Evolutionary conservation across 2,329 filamentous ascomycete genomes (phyloP), one percentile per base, ranked within the genome.

Genomic region (Nothopassalora personata): DNA sequence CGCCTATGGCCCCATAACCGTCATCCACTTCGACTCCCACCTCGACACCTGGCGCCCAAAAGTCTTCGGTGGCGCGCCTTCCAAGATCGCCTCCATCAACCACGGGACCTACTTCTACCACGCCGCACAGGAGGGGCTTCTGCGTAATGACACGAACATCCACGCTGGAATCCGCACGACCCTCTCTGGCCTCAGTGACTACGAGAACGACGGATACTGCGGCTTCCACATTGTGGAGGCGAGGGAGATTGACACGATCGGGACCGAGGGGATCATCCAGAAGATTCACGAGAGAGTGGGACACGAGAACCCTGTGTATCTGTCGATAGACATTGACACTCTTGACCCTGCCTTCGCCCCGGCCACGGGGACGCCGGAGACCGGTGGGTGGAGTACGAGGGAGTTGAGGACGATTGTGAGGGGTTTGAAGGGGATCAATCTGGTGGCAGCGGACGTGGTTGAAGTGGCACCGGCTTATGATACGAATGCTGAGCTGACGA

Each of bases 41-140:
- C 47, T 62, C 4, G 81, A 82, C 63, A 81, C 81, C 68, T 90
- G 89, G 89, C 85, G 83, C 59, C 91, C 90, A 47, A 93, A 93
- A 72, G 90, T 94, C 28, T 95, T 95, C 67, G 90, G 91, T 55
- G 90, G 90, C 31, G 86, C 88, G 0, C 90, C 90, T 0, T 88
- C 84, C 30, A 83, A 91, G 61, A 83, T 86, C 43, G 90, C 90
- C 19, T 81, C 81, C 64, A 86, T 95, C 76, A 95, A 94, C 76
- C 67, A 94, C 76, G 90, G 90, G 46, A 94, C 90, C 1, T 94
- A 94, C 78, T 95, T 95, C 76, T 94, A 87, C 76, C 89, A 93
- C 71, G 90, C 90, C 0, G 77, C 87, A 0, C 83, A 86, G 75
- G 89, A 94, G 72, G 90, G 90, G 2, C 79, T 94, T 15, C 79